phyloP scores from a whole-genome alignment of 345 rosid species.

The Noccaea bulbosa region DNA sequence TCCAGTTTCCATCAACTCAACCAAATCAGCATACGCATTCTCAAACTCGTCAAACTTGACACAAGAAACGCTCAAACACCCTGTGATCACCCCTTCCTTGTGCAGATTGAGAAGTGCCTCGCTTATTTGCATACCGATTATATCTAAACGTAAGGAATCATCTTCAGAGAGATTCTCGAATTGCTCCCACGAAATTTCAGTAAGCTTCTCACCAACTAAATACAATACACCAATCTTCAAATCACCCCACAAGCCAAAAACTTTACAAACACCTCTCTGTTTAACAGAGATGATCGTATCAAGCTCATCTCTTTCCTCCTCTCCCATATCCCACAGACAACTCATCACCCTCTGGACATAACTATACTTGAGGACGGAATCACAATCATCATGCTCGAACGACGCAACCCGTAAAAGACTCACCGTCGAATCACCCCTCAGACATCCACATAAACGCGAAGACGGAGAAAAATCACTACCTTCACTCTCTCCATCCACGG shows the following conservation, averaged over 20 bases:
- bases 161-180: slow-evolving; percentile 42
- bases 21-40: slow-evolving; percentile 59
- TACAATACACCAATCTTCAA: slow-evolving; percentile 56
- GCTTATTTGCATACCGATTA: slow-evolving; percentile 71
- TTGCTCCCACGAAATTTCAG: slow-evolving; percentile 30
- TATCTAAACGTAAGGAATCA: slow-evolving; percentile 53
- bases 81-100: slow-evolving; percentile 56
- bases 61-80: slow-evolving; percentile 63
- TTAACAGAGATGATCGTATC: slow-evolving; percentile 43
- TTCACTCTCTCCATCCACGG: slow-evolving; percentile 32
- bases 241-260: slow-evolving; percentile 86
- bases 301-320: slow-evolving; percentile 55
- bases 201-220: slow-evolving; percentile 61
- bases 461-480: slow-evolving; percentile 23
- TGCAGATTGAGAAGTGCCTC: slow-evolving; percentile 67
- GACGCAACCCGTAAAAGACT: slow-evolving; percentile 58
- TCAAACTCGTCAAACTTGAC: slow-evolving; percentile 65
- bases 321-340: slow-evolving; percentile 59
- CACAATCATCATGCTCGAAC: slow-evolving; percentile 44
- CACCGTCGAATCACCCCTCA: slow-evolving; percentile 43
- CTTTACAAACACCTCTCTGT: slow-evolving; percentile 47
- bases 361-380: slow-evolving; percentile 53
- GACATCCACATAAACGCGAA: slow-evolving; percentile 26
- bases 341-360: slow-evolving; percentile 57
- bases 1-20: slow-evolving; percentile 54